Base-by-base conservation (phyloP, 805 yeast genomes). In the Lachancea lanzarotensis region DNA sequence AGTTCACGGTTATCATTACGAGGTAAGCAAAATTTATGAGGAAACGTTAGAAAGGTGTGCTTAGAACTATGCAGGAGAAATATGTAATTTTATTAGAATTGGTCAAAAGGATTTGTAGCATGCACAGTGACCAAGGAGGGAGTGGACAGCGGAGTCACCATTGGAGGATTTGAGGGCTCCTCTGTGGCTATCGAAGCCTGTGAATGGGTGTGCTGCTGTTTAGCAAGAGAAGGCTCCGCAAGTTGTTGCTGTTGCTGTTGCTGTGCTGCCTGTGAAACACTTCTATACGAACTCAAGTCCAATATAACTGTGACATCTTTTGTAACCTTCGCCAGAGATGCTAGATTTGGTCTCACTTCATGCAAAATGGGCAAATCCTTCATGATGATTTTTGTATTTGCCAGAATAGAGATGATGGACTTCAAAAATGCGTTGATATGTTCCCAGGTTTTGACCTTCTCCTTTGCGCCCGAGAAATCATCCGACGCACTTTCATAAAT, bases 221-320 rank as follows among this genome's bases (percentile, higher is more conserved):
- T 36, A 3, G 35, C 19, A 18, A 16, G 12, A 20, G 16, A 22
- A 25, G 30, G 35, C 26, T 39, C 36, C 5, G 31, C 31, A 29
- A 11, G 31, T 29, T 29, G 31, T 13, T 29, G 31, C 11, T 29
- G 31, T 27, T 42, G 40, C 25, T 42, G 35, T 18, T 38, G 47
- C 29, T 47, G 50, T 11, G 42, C 37, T 11, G 45, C 37, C 29
- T 43, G 48, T 13, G 56, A 44, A 12, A 60, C 64, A 22, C 55
- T 56, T 45, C 70, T 67, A 58, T 73, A 76, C 15, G 82, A 70
- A 47, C 84, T 78, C 34, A 75, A 71, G 59, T 90, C 96, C 35
- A 90, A 67, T 53, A 86, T 72, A n/a, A 87, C 81, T 0, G 97
- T 89, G 13, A 91, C 84, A 57, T 91, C 98, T 57, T 91, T 91